Conservation (phyloP, 73 alveolate species). For the Blepharisma japonicum region DNA sequence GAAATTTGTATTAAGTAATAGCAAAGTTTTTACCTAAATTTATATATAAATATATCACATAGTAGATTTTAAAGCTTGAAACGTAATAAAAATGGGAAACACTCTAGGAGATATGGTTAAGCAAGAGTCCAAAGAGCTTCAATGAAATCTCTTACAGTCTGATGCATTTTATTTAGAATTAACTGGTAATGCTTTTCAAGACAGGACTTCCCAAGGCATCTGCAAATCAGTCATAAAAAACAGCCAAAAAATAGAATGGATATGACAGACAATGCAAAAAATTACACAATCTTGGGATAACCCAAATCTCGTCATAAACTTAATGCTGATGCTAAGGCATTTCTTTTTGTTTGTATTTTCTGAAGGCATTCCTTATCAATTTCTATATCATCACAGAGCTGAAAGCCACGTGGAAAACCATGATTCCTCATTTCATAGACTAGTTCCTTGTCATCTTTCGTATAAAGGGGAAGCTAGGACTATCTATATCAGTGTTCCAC, state of each 20-base stretch:
- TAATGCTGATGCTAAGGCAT: neutral
- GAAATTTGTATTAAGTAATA: too few relatives aligned
- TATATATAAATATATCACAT: too few relatives aligned
- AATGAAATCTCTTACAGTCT: too few relatives aligned
- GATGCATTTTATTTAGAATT: too few relatives aligned
- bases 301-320: neutral
- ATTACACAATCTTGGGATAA: neutral
- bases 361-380: constrained; percentile 1
- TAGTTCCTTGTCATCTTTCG: neutral
- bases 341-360: constrained; percentile 14
- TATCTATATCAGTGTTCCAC: constrained; percentile 15
- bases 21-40: too few relatives aligned
- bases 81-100: too few relatives aligned
- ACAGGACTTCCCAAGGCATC: neutral
- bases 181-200: too few relatives aligned
- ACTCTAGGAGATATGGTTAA: too few relatives aligned
- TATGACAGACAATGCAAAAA: neutral
- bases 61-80: too few relatives aligned
- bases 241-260: neutral
- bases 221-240: constrained; percentile 7
- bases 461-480: neutral
- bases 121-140: too few relatives aligned
- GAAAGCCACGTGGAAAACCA: neutral
- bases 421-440: constrained; percentile 7
- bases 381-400: neutral